Evolutionary conservation across 2,329 filamentous ascomycete genomes (phyloP), one percentile per base, ranked within the genome.

Genomic region (Coniochaeta ligniaria): DNA sequence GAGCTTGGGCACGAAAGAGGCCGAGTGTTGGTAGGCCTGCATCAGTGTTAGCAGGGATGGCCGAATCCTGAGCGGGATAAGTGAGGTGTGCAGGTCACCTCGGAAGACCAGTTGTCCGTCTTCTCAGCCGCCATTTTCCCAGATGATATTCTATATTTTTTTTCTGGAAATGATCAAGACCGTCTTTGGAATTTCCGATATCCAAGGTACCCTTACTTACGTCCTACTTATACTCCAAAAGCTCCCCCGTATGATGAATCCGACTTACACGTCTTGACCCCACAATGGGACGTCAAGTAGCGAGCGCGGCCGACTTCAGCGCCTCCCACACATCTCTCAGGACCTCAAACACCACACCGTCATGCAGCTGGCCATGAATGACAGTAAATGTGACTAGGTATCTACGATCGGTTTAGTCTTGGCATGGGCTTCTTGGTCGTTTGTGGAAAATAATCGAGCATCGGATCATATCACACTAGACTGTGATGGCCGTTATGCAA

Each of bases 1-100:
- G 11, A 88, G 74, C 67, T 85, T 83, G 3, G 86, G 85, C 9
- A 88, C 85, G 66, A 88, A 89, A 0, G 83, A 81, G 8, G 85
- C 86, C 1, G 84, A 80, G 61, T 81, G 75, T 62, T 85, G 81
- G 68, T 88, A 89, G 35, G 79, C 80, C 82, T 85, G 62, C 3
- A 28, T 12, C 28, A 28, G 11, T 20, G 14, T 56, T 22, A 56
- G 50, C 24, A 61, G 11, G 4, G 31, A 47, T 22, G 24, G 14
- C 14, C 8, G 22, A 31, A 55, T 28, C 36, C 20, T 22, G 41
- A 59, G 62, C 28, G 31, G 52, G 41, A 47, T 12, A 28, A n/a
- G 36, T 38, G 20, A 73, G 16, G 17, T n/a, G 17, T 6, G 9
- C 16, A 11, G 4, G 4, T n/a, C 35, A 41, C 76, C 71, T 77